Base-by-base conservation (phyloP, 768 basidiomycete genomes). In the Cystoderma amianthinum region DNA sequence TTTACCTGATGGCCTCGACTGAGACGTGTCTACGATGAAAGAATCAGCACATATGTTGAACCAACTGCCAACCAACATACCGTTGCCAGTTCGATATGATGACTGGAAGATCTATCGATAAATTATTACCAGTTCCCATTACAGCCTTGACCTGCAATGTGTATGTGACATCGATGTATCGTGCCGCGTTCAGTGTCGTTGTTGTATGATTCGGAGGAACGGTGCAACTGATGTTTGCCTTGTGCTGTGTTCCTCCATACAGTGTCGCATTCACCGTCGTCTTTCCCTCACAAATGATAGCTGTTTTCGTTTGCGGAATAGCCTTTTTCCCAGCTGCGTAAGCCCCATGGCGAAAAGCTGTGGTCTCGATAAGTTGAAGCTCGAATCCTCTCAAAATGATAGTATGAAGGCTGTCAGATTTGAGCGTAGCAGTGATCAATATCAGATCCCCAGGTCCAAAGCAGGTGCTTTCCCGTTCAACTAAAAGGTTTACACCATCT, bases 371-470 rank as follows among this genome's bases (percentile, higher is more conserved):
- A 23, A 96, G 67, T 3, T 75, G 73, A 48, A 92, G 77, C 55
- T 94, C 89, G 55, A 90, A 92, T 4, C 86, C 85, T 25, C 88
- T 84, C 3, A 95, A 68, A 38, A 85, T 75, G 45, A 84, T 74
- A 10, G 84, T 78, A 28, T 80, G 71, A 3, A 81, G 54, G 39
- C 67, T 72, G 45, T 88, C 83, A 1, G 85, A 86, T 55, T 79
- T 81, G 43, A 95, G 66, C 5, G 78, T 75, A 1, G 85, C 87
- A 23, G 69, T 71, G 36, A 92, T 72, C 10, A 77, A 64, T 23
- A 94, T 77, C 15, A 80, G 78, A 61, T 95, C 92, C 3, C 85
- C 85, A 1, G 92, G 88, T 1, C 90, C 90, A 50, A 83, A 91
- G 51, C 92, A 94, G 5, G 83, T 83, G 44, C 78, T 72, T 18